These are phyloP conservation scores for Fusarium redolens DNA, from an alignment of 2,329 filamentous ascomycete species.

Conservation along the genomic window DNA sequence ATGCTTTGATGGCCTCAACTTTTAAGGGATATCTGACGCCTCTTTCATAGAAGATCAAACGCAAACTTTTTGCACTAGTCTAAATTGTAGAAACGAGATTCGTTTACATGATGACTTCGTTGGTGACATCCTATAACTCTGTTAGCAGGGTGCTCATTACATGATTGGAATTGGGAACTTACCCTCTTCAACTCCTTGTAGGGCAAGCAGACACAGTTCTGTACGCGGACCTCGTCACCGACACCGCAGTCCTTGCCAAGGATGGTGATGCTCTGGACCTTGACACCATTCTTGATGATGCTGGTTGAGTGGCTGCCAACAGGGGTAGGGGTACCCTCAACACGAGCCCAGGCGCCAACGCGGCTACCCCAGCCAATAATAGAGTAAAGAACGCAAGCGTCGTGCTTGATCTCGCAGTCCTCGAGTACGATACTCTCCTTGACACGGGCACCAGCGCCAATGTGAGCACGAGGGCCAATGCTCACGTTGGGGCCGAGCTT, in stretches of 20 bases:
- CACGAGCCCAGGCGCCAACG: conserved; percentile 96
- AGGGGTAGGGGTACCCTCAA: conserved; percentile 93
- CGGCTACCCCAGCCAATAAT: conserved; percentile 98
- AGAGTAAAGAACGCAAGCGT: conserved; percentile 93
- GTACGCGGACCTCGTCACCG: conserved; percentile 92
- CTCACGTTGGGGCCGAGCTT: conserved; percentile 98
- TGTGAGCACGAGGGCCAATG: conserved; percentile 85
- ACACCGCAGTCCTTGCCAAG: conserved; percentile 95
- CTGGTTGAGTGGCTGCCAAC: conserved; percentile 90
- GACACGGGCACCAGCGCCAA: conserved; percentile 89
- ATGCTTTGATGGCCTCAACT: conserved; percentile 16
- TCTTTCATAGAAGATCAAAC: conserved; percentile 15
- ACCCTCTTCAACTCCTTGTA: conserved; percentile 98
- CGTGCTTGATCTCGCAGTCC: conserved; percentile 95
- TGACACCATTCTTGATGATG: conserved; percentile 97
- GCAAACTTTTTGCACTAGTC: conserved; percentile 26
- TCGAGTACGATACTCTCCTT: conserved; percentile 98
- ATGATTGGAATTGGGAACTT: conserved; percentile 49
- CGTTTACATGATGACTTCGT: conserved; percentile 89
- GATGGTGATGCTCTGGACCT: conserved; percentile 98
- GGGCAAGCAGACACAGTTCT: conserved; percentile 97
- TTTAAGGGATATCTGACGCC: conserved; percentile 11
- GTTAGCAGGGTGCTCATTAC: conserved; percentile 41
- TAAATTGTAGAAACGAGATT: conserved; percentile 12
- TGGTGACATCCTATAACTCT: conserved; percentile 77